A percentile compares a stretch with the other conserved stretches of the same genome.
phyloP scores from a whole-genome alignment of 2,329 filamentous ascomycete species.

The Aureobasidium sp. region DNA sequence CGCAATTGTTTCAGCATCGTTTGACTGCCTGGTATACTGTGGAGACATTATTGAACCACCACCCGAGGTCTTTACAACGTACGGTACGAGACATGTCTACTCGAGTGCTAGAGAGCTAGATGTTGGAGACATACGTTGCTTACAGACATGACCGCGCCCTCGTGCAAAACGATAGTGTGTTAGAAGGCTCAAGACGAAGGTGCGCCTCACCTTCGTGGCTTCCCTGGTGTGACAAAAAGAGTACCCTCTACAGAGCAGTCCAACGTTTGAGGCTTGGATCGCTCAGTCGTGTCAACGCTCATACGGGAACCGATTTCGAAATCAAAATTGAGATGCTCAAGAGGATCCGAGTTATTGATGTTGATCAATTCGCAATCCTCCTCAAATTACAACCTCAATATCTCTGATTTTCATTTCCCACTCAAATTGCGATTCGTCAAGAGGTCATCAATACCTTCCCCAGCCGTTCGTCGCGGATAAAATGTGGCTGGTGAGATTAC shows the following conservation, averaged over 20 bases:
- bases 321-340: background rate
- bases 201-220: background rate
- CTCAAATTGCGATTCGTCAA: background rate
- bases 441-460: background rate
- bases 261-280: background rate
- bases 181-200: background rate
- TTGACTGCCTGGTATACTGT: background rate
- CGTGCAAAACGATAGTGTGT: background rate
- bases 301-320: background rate
- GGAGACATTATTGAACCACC: background rate
- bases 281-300: background rate
- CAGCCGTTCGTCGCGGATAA: background rate
- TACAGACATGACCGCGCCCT: background rate
- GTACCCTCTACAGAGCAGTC: no score
- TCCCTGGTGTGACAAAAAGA: background rate
- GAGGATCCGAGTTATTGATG: background rate
- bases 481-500: background rate
- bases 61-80: background rate
- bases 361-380: background rate
- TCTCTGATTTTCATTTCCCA: constrained; percentile 4
- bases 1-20: constrained; percentile 6
- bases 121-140: background rate
- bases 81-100: background rate
- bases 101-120: no score
- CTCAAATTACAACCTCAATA: background rate